Base-by-base conservation (phyloP, 2,329 filamentous ascomycete genomes). In the Blumeria graminis region DNA sequence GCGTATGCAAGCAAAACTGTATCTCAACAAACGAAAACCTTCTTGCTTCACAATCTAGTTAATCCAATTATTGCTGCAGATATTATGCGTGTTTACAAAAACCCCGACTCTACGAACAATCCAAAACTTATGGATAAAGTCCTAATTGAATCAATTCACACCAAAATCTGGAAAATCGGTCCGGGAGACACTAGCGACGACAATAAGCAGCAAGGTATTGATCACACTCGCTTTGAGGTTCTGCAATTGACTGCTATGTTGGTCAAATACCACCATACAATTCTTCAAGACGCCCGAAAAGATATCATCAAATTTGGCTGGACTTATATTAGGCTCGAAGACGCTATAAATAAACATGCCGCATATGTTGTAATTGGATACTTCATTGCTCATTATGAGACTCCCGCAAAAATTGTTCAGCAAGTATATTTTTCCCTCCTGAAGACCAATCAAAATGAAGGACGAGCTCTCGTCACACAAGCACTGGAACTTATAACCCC, bases 271-370 rank as follows among this genome's bases (percentile, higher is more conserved):
- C 87, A 98, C 64, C 81, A 90, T 64, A 78, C 79, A 35, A 84
- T 88, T 56, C 77, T 98, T 1, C 85, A 93, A 62, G 92, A 96
- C 64, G 82, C 86, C 1, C 81, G 93, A 39, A 98, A 98, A 69
- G 92, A 98, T 61, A 90, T 98, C 60, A 98, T 98, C 65, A 96
- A 95, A 69, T 98, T 96, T 69, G 89, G 88, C 3, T 99, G 92
- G 92, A 94, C 89, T 16, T 96, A 94, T 66, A 98, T 98, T 64
- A 81, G 86, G 28, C 77, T 98, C n/a, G 93, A 99, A 65, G 92
- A 99, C 68, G 86, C 94, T 57, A 94, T 98, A 72, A 98, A 96
- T 73, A 98, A 98, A 69, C 92, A 96, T 67, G 92, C 90, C 0
- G 89, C 92, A 2, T 98, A 98, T 64, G 90, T 95, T 5, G 80